A percentile compares a stretch with the other conserved stretches of the same genome.
Conservation (phyloP, 2,329 filamentous ascomycete species). For the Claviceps humidiphila region DNA sequence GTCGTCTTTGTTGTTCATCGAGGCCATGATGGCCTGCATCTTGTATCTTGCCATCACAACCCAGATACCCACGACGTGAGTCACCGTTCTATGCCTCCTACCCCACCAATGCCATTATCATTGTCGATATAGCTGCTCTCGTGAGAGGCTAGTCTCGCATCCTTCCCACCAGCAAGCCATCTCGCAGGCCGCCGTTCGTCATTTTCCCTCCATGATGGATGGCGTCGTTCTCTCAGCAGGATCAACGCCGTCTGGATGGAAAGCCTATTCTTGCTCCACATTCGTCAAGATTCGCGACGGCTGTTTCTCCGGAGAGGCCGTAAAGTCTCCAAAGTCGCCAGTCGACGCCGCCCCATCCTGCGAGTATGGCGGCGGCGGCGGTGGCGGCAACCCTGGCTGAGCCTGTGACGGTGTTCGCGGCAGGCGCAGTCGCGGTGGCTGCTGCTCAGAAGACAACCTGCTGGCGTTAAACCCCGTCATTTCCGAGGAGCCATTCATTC, state of each 20-base stretch:
- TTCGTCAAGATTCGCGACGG: no score
- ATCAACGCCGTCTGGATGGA: slow-evolving; percentile 11
- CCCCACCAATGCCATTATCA: neutral
- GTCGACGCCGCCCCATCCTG: no score
- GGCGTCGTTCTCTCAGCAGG: neutral
- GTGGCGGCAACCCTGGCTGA: no score
- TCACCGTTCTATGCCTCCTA: neutral
- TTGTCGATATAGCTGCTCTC: neutral
- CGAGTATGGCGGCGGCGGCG: no score
- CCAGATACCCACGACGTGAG: neutral
- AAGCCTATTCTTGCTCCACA: neutral
- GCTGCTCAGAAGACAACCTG: slow-evolving; percentile 1
- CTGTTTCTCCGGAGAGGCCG: no score
- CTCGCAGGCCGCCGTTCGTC: slow-evolving; percentile 5
- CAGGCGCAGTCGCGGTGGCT: neutral
- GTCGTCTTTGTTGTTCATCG: neutral
- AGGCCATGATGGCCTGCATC: neutral
- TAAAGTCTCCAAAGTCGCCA: no score
- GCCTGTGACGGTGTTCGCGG: no score
- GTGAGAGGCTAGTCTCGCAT: neutral
- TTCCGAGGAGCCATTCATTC: slow-evolving; percentile 2
- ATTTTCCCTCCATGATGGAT: neutral
- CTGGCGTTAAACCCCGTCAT: slow-evolving; percentile 3
- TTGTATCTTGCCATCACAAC: neutral
- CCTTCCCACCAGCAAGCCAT: slow-evolving; percentile 23